phyloP scores from a whole-genome alignment of 192 early-diverging fungal genomes.

The Entomortierella beljakovae region DNA sequence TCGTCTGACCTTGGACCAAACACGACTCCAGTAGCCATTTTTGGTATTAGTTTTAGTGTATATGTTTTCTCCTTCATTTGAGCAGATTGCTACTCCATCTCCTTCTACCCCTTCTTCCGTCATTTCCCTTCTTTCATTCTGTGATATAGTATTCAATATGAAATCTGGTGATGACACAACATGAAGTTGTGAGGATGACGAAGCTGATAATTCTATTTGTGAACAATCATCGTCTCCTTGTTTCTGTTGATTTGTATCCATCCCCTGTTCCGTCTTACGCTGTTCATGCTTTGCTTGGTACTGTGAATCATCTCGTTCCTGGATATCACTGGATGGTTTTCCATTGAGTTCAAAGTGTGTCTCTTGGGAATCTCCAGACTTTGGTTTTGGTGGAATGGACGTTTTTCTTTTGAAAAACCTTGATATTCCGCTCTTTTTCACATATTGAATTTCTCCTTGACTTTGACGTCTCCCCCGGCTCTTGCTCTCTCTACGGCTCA shows the following conservation, averaged over 20 bases:
- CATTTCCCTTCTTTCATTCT: no score
- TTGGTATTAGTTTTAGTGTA: not conserved
- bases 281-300: not conserved
- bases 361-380: not conserved
- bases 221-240: not conserved
- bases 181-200: not conserved
- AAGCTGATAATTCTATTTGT: not conserved
- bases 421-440: slow-evolving; percentile 1
- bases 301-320: slow-evolving; percentile 1
- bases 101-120: not conserved
- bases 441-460: not conserved
- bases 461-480: not conserved
- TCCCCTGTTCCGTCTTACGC: not conserved
- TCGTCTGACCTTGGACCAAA: slow-evolving; percentile 30
- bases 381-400: not conserved
- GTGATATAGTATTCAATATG: not conserved
- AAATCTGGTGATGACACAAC: not conserved
- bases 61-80: not conserved
- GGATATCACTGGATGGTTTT: not conserved
- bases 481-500: not conserved
- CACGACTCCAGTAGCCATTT: slow-evolving; percentile 9
- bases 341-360: not conserved
- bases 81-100: not conserved
- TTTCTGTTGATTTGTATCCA: not conserved
- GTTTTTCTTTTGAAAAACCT: slow-evolving; percentile 5